phyloP scores from a whole-genome alignment of 768 basidiomycete species.

The Dentipellis fragilis region DNA sequence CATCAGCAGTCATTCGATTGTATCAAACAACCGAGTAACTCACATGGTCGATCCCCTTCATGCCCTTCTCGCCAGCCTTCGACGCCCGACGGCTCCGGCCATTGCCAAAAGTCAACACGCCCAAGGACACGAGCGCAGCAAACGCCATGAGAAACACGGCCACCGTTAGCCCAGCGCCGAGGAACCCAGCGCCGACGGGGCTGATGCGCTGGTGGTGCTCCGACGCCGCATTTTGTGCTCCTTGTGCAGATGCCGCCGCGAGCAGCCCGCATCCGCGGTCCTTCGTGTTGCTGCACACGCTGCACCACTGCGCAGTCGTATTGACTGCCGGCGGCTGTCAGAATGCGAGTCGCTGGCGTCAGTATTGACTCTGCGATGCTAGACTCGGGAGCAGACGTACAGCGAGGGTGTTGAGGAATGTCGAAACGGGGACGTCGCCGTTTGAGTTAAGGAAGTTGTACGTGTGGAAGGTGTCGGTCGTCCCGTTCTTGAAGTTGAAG shows the following conservation, averaged over 20 bases:
- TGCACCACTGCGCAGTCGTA: conserved; percentile 49
- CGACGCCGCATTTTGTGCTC: background rate
- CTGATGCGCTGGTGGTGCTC: conserved; percentile 30
- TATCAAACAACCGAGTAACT: too few relatives aligned
- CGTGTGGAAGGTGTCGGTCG: conserved; percentile 34
- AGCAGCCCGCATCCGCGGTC: conserved; percentile 49
- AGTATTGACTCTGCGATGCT: background rate
- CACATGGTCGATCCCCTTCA: background rate
- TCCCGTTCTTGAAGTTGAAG: conserved; percentile 66
- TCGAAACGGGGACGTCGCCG: conserved; percentile 43
- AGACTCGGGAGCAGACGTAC: too few relatives aligned
- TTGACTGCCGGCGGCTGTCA: conserved; percentile 41
- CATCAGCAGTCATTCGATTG: background rate
- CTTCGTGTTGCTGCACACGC: conserved; percentile 43
- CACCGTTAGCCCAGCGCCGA: conserved; percentile 50
- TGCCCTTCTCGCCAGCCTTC: background rate
- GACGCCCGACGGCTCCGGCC: background rate
- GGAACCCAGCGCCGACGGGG: conserved; percentile 55
- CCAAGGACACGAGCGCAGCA: conserved; percentile 29
- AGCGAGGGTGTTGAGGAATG: conserved; percentile 33
- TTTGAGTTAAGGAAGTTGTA: conserved; percentile 33
- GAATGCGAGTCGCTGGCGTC: too few relatives aligned
- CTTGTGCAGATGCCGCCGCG: conserved; percentile 20
- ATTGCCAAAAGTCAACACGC: conserved; percentile 21
- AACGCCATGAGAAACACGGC: conserved; percentile 30